Evolutionary conservation across 331 rosid species (phyloP).

Genomic region (Arachis monticola): DNA sequence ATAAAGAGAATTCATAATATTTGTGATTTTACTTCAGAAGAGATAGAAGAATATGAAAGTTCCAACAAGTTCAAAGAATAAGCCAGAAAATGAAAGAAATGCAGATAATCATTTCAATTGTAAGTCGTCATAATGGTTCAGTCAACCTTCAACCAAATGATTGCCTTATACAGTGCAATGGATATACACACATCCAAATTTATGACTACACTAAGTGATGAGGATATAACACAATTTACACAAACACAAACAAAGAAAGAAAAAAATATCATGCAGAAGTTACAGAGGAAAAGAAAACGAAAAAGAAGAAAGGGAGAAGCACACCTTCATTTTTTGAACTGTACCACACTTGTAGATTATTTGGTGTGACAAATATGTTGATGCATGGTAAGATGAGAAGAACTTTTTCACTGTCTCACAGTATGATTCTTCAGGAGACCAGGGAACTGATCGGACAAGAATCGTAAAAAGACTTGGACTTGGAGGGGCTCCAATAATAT

Average conservation of each 20-base stretch:
- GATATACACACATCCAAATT: constrained; percentile 8
- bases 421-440: constrained; percentile 62
- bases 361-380: constrained; percentile 85
- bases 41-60: constrained; percentile 16
- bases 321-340: constrained; percentile 78
- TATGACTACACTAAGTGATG: constrained; percentile 28
- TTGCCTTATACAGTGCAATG: not conserved
- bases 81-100: constrained; percentile 8
- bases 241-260: constrained; percentile 20
- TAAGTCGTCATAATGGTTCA: constrained; percentile 6
- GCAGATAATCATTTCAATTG: constrained; percentile 15
- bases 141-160: constrained; percentile 37
- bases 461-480: constrained; percentile 79
- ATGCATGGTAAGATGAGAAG: constrained; percentile 67
- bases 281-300: not conserved
- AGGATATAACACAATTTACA: constrained; percentile 6
- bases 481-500: constrained; percentile 59
- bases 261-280: constrained; percentile 13
- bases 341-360: constrained; percentile 70
- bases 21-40: constrained; percentile 12
- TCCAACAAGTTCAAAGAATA: constrained; percentile 25
- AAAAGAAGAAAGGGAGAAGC: constrained; percentile 33
- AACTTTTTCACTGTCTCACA: constrained; percentile 63
- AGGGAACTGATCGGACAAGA: constrained; percentile 84
- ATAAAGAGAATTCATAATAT: constrained; percentile 1